These are phyloP conservation scores for Euphrasia confusa DNA, from an alignment of 257 asterid genomes.

Conservation along the genomic window DNA sequence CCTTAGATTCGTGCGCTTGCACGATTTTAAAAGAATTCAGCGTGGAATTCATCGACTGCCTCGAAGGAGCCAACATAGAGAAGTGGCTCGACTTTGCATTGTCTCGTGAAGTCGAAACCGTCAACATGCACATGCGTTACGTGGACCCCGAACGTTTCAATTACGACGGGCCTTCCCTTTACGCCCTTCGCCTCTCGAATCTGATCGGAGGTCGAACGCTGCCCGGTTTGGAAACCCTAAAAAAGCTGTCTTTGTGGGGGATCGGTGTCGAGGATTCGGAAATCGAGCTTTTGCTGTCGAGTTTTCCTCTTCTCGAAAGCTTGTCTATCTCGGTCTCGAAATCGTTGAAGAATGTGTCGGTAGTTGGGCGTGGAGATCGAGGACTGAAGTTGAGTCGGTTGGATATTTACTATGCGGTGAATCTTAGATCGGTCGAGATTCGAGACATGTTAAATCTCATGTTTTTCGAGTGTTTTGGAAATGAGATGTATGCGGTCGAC, in stretches of 20 bases:
- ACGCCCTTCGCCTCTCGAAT: not conserved
- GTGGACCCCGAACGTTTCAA: too few species aligned
- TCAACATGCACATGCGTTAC: not conserved
- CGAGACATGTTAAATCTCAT: constrained; percentile 3
- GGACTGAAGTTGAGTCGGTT: not conserved
- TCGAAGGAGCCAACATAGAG: too few species aligned
- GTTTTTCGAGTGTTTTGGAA: not conserved
- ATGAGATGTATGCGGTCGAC: too few species aligned
- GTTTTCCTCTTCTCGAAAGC: not conserved
- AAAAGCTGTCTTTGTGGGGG: not conserved
- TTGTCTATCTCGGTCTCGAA: not conserved
- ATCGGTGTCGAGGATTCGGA: not conserved
- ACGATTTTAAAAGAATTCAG: too few species aligned
- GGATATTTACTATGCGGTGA: not conserved
- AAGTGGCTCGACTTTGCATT: too few species aligned
- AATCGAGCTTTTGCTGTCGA: not conserved
- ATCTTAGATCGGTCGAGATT: not conserved
- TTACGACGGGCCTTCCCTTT: too few species aligned
- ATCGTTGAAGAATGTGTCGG: not conserved
- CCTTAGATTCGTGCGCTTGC: too few species aligned
- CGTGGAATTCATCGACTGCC: too few species aligned
- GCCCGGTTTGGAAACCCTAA: not conserved
- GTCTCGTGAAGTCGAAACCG: not conserved
- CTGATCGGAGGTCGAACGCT: not conserved
- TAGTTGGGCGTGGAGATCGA: not conserved